Evolutionary conservation across 1,284 basidiomycete species (phyloP), one percentile per base, ranked within the genome.

Genomic region (Sutorius eximius): DNA sequence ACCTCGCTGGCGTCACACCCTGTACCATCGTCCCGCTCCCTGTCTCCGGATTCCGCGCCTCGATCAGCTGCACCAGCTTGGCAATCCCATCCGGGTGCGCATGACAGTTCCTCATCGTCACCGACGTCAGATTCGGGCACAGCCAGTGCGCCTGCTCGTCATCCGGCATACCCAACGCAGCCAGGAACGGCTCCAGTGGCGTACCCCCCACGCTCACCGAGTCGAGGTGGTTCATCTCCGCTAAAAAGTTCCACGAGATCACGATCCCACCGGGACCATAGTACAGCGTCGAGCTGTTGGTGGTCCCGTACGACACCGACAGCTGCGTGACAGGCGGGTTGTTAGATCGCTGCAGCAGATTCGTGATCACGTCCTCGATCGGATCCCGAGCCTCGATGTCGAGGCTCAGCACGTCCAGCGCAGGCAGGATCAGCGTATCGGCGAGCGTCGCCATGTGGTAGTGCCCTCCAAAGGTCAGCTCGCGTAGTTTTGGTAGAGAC

Each of bases 331-430:
- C 65, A 1, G 80, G 75, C 0, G 84, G 83, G 44, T 76, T 72
- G 32, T 76, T 74, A 1, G 84, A 86, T 34, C 87, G 81, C 15
- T 75, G 65, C 34, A 87, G 73, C 27, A 90, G 77, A 45, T 75
- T 74, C 11, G 78, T 74, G 52, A 89, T 81, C 16, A 77, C 77
- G 42, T 89, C 86, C 62, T 89, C 87, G 53, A 87, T 77, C 0
- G 85, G 79, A 57, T 87, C 85, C 34, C 86, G 79, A 0, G 81
- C 76, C 66, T 87, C 86, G 56, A 88, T 80, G 65, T 88, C 85
- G 49, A 89, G 71, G 5, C 76, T 79, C 12, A 90, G 77, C 16
- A 74, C 68, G 22, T 77, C 77, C 36, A 90, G 72, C 2, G 69
- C 62, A 0, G 87, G 87, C 10, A 84, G 71, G 13, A 77, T 70